Evolutionary conservation across 768 basidiomycete species (phyloP).

Genomic region (Kwoniella bestiolae): DNA sequence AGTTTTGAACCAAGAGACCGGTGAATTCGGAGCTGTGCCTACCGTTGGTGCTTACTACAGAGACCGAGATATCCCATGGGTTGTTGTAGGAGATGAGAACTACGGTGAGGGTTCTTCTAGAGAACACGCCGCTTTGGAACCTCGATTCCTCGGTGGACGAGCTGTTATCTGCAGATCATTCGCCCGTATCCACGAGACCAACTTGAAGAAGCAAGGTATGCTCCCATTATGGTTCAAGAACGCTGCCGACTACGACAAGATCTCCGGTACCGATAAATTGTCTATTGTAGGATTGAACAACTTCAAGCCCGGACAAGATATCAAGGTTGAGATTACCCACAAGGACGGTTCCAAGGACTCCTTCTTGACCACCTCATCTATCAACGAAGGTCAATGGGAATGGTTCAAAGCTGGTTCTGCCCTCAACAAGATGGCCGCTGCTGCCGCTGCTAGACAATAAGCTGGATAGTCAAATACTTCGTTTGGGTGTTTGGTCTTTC

Average conservation of each 20-base stretch:
- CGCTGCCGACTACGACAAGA: conserved; percentile 91
- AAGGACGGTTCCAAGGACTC: conserved; percentile 76
- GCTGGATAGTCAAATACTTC: too few species aligned
- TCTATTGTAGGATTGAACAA: conserved; percentile 84
- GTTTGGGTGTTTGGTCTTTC: too few species aligned
- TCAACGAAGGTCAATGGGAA: conserved; percentile 95
- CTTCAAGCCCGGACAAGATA: conserved; percentile 89
- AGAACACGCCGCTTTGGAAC: conserved; percentile 74
- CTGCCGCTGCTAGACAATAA: conserved; percentile 42
- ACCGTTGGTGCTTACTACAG: conserved; percentile 86
- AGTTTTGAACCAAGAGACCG: conserved; percentile 80
- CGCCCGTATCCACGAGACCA: conserved; percentile 85
- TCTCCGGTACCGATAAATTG: conserved; percentile 83
- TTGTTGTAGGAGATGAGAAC: conserved; percentile 82
- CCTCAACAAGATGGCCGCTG: conserved; percentile 56
- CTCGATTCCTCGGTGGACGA: conserved; percentile 65
- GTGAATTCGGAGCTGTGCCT: conserved; percentile 83
- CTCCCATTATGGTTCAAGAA: conserved; percentile 91
- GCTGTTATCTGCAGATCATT: conserved; percentile 96
- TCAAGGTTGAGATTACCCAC: conserved; percentile 82
- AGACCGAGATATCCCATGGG: conserved; percentile 88
- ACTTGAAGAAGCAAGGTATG: conserved; percentile 90
- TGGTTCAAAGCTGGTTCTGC: conserved; percentile 97
- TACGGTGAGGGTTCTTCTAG: conserved; percentile 98
- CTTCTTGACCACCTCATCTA: conserved; percentile 82